Base-by-base conservation (phyloP, 2,329 filamentous ascomycete species). In the Fusarium nelsonii region DNA sequence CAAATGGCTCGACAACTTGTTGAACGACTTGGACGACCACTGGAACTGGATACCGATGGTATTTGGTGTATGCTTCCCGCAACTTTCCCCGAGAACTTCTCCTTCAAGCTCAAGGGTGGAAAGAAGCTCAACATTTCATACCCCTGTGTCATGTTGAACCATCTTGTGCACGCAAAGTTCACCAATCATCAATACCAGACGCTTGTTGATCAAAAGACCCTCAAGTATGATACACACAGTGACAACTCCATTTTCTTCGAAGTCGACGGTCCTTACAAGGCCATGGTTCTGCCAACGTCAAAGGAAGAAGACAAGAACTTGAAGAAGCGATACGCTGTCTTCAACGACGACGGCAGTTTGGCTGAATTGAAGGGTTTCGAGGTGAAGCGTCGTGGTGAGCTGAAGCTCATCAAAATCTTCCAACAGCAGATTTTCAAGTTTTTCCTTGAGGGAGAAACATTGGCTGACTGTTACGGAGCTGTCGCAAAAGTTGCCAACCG, bases 241-340 rank as follows among this genome's bases (percentile, higher is more conserved):
- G 96, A 99, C 77, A 99, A 99, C 80, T 96, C 94, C 34, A 99
- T 99, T 79, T 99, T 99, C 83, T 99, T 99, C 82, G 96, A 99
- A 80, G 96, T 99, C 49, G 96, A 99, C 74, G 96, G 96, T 6
- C 96, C 96, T 1, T 99, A 99, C 85, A 94, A 89, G 78, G 96
- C 96, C 68, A 99, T 99, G 96, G 90, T 99, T 64, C 80, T 99
- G 68, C 96, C 96, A 3, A 98, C 96, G 0, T 98, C 95, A 0
- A 98, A 99, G 78, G 96, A 99, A 78, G 96, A 98, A 79, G 95
- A 98, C 83, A 99, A 98, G 84, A 99, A 99, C 80, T 85, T 99
- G 87, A 99, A 99, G 84, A 99, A 99, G 82, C 90, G 96, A 76
- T 99, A 99, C 78, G 96, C 97, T 40, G 96, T 99, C 6, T 99